A percentile compares a stretch with the other conserved stretches of the same genome.
phyloP scores from a whole-genome alignment of 2,329 filamentous ascomycete species.

The Exophiala calicioides region DNA sequence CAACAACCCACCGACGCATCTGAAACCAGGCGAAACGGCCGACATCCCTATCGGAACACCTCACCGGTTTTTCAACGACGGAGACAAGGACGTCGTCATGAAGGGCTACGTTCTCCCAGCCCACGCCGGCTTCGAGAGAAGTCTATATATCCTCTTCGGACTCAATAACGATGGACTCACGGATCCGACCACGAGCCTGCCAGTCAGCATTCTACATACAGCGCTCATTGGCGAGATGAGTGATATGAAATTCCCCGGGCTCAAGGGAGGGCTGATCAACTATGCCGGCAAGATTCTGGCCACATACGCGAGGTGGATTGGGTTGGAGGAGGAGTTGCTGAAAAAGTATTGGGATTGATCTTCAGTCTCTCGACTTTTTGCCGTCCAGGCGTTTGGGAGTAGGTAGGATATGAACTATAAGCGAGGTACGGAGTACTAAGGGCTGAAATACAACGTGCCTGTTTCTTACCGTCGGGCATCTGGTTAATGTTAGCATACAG shows the following conservation, averaged over 20 bases:
- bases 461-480: no score
- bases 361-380: no score
- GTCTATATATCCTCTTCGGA: constrained; percentile 27
- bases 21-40: constrained; percentile 20
- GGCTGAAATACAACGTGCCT: no score
- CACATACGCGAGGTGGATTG: constrained; percentile 17
- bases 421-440: no score
- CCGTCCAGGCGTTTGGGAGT: no score
- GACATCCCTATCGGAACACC: constrained; percentile 18
- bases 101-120: constrained; percentile 17
- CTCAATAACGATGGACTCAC: constrained; percentile 25
- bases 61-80: constrained; percentile 25
- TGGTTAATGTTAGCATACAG: no score
- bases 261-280: constrained; percentile 17
- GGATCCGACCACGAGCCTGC: constrained; percentile 19
- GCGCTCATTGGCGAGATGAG: constrained; percentile 20
- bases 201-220: constrained; percentile 20
- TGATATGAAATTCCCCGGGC: constrained; percentile 23
- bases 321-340: constrained; percentile 22
- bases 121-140: constrained; percentile 26
- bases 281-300: constrained; percentile 17
- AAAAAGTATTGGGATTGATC: constrained; percentile 26
- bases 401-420: no score
- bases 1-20: constrained; percentile 1
- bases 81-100: constrained; percentile 17